These are phyloP conservation scores for Kodamaea neixiangensis DNA, from an alignment of 805 yeast species.

Conservation along the genomic window DNA sequence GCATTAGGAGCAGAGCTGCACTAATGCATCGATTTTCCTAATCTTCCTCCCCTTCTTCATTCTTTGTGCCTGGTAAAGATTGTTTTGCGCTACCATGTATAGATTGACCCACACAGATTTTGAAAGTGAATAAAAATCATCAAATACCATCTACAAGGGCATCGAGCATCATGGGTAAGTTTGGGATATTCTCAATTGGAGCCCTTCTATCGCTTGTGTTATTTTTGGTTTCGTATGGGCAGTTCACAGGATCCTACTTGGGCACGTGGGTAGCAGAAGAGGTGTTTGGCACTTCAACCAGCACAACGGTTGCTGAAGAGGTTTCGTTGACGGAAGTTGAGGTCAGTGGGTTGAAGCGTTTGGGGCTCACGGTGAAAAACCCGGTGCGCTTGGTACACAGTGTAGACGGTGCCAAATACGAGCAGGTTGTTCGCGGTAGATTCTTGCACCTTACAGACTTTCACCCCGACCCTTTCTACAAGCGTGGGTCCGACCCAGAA, in stretches of 20 bases:
- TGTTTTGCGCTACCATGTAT: neutral
- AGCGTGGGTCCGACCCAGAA: slow-evolving; percentile 47
- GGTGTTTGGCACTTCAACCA: neutral
- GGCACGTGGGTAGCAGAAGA: neutral
- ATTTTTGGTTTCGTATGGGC: neutral
- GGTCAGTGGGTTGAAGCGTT: slow-evolving; percentile 11
- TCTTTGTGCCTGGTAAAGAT: neutral
- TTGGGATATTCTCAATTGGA: slow-evolving; percentile 1
- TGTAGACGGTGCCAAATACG: slow-evolving; percentile 19
- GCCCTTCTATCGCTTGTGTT: slow-evolving; percentile 1
- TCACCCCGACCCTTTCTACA: slow-evolving; percentile 77
- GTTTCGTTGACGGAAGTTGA: neutral
- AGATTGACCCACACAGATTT: neutral
- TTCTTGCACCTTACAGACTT: slow-evolving; percentile 85
- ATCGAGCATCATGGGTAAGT: neutral
- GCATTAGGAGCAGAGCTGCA: neutral
- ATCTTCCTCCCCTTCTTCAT: neutral
- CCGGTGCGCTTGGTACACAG: slow-evolving; percentile 27
- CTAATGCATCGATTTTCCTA: neutral
- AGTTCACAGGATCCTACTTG: neutral
- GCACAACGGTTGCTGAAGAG: neutral
- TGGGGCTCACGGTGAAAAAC: slow-evolving; percentile 38
- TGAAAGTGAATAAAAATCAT: neutral
- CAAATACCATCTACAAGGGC: neutral
- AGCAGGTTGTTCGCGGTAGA: slow-evolving; percentile 59